Percentiles rank a stretch among this genome's conserved stretches.
These are phyloP conservation scores for Naganishia cerealis DNA, from an alignment of 1,284 basidiomycete species.

Conservation along the genomic window DNA sequence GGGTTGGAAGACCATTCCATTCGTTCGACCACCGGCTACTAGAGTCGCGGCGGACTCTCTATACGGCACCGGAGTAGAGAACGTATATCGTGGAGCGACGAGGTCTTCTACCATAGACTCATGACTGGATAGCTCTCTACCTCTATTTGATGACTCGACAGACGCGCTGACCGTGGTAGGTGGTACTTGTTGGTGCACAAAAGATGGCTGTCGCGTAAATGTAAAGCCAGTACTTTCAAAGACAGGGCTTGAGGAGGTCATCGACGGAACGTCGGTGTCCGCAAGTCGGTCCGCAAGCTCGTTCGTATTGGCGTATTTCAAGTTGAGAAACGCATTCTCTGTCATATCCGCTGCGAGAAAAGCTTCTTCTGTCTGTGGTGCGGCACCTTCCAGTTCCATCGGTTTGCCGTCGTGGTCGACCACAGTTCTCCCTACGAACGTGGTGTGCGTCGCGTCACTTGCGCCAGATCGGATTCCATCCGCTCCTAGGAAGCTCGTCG, in stretches of 20 bases:
- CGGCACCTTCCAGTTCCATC: conserved; percentile 10
- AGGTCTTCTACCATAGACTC: conserved; percentile 18
- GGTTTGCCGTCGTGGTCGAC: conserved; percentile 12
- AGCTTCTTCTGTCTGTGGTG: neutral
- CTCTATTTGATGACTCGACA: neutral
- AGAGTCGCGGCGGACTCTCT: neutral
- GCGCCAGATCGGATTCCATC: neutral
- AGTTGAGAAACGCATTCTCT: neutral
- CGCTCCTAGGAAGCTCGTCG: neutral
- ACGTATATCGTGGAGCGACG: neutral
- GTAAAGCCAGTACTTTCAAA: neutral
- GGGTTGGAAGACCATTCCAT: neutral
- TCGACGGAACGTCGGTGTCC: neutral
- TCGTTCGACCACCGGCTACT: neutral
- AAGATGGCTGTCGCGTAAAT: neutral
- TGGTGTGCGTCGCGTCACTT: neutral
- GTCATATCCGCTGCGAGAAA: neutral
- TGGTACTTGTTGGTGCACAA: neutral
- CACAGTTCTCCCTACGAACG: conserved; percentile 16
- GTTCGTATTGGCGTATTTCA: too few species aligned
- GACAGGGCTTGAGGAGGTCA: neutral
- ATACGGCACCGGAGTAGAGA: too few species aligned
- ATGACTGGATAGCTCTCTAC: conserved; percentile 4
- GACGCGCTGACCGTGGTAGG: neutral
- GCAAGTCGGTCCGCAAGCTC: too few species aligned